A percentile compares a stretch with the other conserved stretches of the same genome.
Conservation (phyloP, 345 rosid genomes). For the Bruguiera sexangula region DNA sequence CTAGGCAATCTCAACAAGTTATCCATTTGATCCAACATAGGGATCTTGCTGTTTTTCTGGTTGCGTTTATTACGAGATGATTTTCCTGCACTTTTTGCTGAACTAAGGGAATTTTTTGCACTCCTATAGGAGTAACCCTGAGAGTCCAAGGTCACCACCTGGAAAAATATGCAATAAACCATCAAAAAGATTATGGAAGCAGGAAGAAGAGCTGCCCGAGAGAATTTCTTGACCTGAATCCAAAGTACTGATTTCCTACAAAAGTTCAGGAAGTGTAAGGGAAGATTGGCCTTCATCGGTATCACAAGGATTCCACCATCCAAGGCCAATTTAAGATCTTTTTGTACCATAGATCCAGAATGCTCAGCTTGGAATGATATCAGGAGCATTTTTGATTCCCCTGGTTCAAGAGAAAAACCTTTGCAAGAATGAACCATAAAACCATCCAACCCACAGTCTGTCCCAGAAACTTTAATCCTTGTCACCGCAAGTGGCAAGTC, state of each 20-base stretch:
- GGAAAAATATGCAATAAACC: slow-evolving; percentile 41
- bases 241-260: slow-evolving; percentile 63
- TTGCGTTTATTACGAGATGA: slow-evolving; percentile 29
- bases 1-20: slow-evolving; percentile 37
- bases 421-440: slow-evolving; percentile 55
- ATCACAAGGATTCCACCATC: slow-evolving; percentile 53
- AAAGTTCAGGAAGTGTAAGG: slow-evolving; percentile 45
- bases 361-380: slow-evolving; percentile 51
- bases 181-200: slow-evolving; percentile 45
- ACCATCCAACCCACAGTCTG: slow-evolving; percentile 48
- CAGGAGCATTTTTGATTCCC: slow-evolving; percentile 54
- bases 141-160: slow-evolving; percentile 26
- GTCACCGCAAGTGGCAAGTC: slow-evolving; percentile 62
- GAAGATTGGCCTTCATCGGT: slow-evolving; percentile 70
- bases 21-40: slow-evolving; percentile 39
- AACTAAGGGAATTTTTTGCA: slow-evolving; percentile 28
- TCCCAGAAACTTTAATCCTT: slow-evolving; percentile 56
- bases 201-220: slow-evolving; percentile 36
- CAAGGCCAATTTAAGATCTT: slow-evolving; percentile 58
- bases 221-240: slow-evolving; percentile 56
- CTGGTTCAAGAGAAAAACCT: slow-evolving; percentile 54
- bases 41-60: slow-evolving; percentile 26
- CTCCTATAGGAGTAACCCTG: slow-evolving; percentile 32
- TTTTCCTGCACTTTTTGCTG: slow-evolving; percentile 34
- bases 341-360: slow-evolving; percentile 38